Base-by-base conservation (phyloP, 768 basidiomycete species). In the Lyophyllum semitale region DNA sequence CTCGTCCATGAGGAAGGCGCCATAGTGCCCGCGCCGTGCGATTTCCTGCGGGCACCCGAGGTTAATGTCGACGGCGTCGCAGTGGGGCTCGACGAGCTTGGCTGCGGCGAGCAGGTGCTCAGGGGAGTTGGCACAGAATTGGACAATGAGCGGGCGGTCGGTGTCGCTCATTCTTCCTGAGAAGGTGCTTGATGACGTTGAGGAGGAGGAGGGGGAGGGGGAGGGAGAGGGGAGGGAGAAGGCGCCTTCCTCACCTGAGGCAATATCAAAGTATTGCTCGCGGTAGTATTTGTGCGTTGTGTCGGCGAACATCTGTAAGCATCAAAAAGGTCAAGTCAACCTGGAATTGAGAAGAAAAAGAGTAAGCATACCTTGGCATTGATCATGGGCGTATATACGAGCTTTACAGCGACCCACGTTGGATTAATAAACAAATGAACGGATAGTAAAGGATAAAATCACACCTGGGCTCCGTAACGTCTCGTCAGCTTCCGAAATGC, bases 341-440 rank as follows among this genome's bases (percentile, higher is more conserved):
- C 20, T 13, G 8, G 57, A n/a, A n/a, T n/a, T n/a, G n/a, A n/a
- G n/a, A n/a, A n/a, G n/a, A n/a, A n/a, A n/a, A n/a, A 26, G 8
- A 22, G 23, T 13, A 32, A 41, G 55, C 64, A 25, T 45, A 89
- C 88, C 75, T 91, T 94, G 56, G 95, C 93, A 59, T 96, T 93
- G 64, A 99, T 97, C 97, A 99, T 99, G 17, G 97, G 97, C 0
- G 95, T 95, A 67, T 97, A 98, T n/a, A 84, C 81, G 20, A 98
- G 80, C 84, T 95, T 64, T 35, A 45, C 37, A 48, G 38, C 18
- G n/a, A 32, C 26, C 30, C 25, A 17, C 41, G 22, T 35, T 29
- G 26, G 23, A n/a, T 38, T 30, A 12, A 47, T 4, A 32, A 55
- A 8, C 30, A 40, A 43, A 13, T 15, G 3, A 17, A 29, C 30